Base-by-base conservation (phyloP, 106 monocot species). In the Dendrobium officinale region DNA sequence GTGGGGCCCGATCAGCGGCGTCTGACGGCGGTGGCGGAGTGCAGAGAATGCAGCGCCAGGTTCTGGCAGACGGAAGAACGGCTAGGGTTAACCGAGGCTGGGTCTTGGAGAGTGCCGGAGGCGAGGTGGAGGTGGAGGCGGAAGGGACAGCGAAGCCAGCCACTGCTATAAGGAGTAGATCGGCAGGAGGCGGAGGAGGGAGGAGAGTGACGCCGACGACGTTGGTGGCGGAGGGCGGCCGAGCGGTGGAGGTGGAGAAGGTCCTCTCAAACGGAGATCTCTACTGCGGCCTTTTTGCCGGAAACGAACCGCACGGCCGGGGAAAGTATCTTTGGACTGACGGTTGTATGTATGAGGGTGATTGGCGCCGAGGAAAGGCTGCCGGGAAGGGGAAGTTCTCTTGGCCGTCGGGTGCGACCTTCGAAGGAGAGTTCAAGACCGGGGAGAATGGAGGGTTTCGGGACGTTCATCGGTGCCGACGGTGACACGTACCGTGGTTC, bases 331-430 rank as follows among this genome's bases (percentile, higher is more conserved):
- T 86, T 26, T 90, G 92, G 90, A 17, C 75, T 45, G 92, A 92
- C 80, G 92, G 92, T 55, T 90, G 92, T 80, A 86, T 88, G 88
- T 90, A 92, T 86, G 88, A 90, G 81, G 92, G 90, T 1, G 82
- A 88, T 56, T 90, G 90, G 88, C 80, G 86, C 48, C 86, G 88
- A n/a, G 92, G 88, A 17, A 90, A 88, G 85, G 90, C 92, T 10
- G 49, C 88, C 67, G 93, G 93, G 75, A 77, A 80, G 75, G 93
- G 93, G 2, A 86, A 86, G 80, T 90, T 93, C 86, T 93, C 90
- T 26, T 90, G 90, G 93, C 90, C 93, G 18, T 88, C 90, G 15
- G 90, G 90, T 31, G 93, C 88, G 16, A 90, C 91, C 0, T 93
- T 87, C 81, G 90, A 92, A 73, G 92, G 90, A 42, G 83, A 86